phyloP scores from a whole-genome alignment of 306 rosid genomes.

The Notholithocarpus densiflorus region DNA sequence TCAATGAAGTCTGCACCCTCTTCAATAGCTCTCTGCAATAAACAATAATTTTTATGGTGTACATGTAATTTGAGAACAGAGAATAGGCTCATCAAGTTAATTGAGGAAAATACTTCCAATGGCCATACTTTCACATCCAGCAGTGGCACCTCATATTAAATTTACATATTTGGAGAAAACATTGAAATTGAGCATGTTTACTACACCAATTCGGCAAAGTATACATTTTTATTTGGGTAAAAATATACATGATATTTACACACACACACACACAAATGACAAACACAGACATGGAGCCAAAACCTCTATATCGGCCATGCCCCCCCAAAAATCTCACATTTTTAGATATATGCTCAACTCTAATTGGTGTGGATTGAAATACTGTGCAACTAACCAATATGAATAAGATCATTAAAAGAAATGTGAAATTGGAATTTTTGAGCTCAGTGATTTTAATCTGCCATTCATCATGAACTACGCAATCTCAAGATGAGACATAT shows the following conservation, averaged over 20 bases:
- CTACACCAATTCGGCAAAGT: neutral
- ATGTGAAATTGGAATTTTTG: neutral
- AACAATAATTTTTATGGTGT: constrained; percentile 13
- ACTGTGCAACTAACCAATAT: neutral
- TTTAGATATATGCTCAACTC: neutral
- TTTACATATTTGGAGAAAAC: neutral
- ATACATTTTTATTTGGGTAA: too few species aligned
- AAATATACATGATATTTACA: neutral
- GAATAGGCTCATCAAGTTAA: neutral
- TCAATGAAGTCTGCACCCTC: constrained; percentile 99
- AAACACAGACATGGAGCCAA: neutral
- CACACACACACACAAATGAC: neutral
- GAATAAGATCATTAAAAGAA: neutral
- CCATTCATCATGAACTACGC: neutral
- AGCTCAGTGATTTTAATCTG: neutral
- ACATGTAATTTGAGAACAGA: constrained; percentile 10
- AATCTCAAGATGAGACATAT: constrained; percentile 8
- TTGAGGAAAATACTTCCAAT: neutral
- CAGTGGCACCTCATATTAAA: neutral
- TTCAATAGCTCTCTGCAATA: constrained; percentile 84
- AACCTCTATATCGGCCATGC: neutral
- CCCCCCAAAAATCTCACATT: neutral
- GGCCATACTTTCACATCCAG: neutral
- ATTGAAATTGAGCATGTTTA: neutral
- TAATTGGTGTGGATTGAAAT: neutral